Evolutionary conservation across 768 basidiomycete species (phyloP), one percentile per base, ranked within the genome.

Genomic region (Tylopilus plumbeoviolaceoides): DNA sequence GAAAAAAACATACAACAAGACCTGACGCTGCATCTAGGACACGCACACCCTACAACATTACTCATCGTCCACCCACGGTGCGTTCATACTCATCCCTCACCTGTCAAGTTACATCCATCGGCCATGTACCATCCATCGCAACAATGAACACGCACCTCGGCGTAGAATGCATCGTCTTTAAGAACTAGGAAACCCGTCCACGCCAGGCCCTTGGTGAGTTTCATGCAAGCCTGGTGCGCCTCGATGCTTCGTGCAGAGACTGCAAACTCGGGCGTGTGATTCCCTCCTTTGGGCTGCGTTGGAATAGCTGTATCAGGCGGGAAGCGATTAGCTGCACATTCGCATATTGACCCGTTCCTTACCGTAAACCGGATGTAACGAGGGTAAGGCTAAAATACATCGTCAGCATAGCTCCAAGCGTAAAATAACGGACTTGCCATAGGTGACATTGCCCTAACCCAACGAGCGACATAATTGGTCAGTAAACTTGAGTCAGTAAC

Each of bases 211-310:
- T 84, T 86, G 30, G 80, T 74, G 27, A 82, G 69, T 7, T 67
- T 62, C 65, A 90, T 76, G 28, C 80, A 80, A 18, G 75, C 74
- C 41, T 73, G 72, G 61, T 90, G 89, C 15, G 89, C 89, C 55
- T 81, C 79, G 39, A 70, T 62, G 39, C 78, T 82, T 27, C 74
- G 72, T 23, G 86, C 83, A 23, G 88, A 75, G 48, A 71, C 67
- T 18, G 84, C 72, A 65, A 90, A 91, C 5, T 73, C 79, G 7
- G 81, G 73, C 1, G 89, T 89, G 60, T 91, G 89, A 60, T 91
- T 91, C 17, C 83, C 84, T 38, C 87, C 87, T 45, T 78, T 71
- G 7, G 80, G 79, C 55, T 74, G 72, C 5, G 85, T 86, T 17
- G 88, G 87, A 48, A 91, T 89, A 23, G 82, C 86, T 87, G 43